phyloP scores from a whole-genome alignment of 768 basidiomycete species.

The Cystofilobasidium bisporidii region DNA sequence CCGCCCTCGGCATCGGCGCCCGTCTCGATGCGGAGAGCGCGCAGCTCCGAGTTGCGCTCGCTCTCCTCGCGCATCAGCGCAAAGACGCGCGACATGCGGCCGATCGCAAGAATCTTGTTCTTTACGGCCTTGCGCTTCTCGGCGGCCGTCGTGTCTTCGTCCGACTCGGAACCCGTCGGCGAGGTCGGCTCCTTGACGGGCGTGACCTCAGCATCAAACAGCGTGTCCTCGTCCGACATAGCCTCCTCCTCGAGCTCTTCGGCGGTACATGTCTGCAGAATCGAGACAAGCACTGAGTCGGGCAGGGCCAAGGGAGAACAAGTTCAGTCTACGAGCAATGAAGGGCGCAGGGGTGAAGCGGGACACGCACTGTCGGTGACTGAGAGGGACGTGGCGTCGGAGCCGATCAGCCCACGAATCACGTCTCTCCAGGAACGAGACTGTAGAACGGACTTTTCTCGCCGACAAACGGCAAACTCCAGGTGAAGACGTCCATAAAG shows the following conservation, averaged over 20 bases:
- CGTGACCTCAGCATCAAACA: conserved; percentile 24
- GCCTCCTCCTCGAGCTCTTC: conserved; percentile 84
- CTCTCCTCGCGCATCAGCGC: conserved; percentile 92
- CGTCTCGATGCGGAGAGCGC: conserved; percentile 51
- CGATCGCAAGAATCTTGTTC: conserved; percentile 97
- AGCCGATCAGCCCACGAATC: too few relatives aligned
- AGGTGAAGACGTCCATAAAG: conserved; percentile 99
- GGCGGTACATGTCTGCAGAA: conserved; percentile 88
- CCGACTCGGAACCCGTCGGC: conserved; percentile 34
- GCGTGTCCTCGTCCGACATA: conserved; percentile 46
- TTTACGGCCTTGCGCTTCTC: conserved; percentile 88
- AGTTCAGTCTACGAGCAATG: background rate
- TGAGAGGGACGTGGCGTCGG: conserved; percentile 36
- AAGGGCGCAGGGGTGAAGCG: background rate
- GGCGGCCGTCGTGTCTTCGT: conserved; percentile 37
- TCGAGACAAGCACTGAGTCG: conserved; percentile 67
- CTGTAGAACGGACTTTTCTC: conserved; percentile 68
- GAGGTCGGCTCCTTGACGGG: conserved; percentile 29
- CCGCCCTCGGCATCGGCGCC: conserved; percentile 55
- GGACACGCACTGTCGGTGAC: conserved; percentile 64
- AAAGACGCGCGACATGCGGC: conserved; percentile 91
- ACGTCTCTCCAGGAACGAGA: too few relatives aligned
- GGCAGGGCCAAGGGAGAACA: background rate
- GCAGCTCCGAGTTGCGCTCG: conserved; percentile 92
- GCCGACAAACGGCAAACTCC: conserved; percentile 96